Evolutionary conservation across 2,329 filamentous ascomycete species (phyloP).

Genomic region (Colletotrichum navitas): DNA sequence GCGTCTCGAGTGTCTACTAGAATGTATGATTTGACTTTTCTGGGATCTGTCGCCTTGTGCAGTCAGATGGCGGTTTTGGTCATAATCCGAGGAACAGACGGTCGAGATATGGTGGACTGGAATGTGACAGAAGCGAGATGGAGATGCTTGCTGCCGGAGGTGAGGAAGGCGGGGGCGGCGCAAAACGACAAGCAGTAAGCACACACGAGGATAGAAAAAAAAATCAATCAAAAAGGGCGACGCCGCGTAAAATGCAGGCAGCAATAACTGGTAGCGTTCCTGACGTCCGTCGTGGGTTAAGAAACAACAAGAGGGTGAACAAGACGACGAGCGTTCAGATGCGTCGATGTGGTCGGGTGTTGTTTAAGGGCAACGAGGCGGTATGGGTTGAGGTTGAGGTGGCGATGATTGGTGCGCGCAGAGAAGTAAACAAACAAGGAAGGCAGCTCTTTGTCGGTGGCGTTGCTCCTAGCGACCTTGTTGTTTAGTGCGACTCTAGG

Average conservation of each 20-base stretch:
- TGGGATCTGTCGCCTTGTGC: conserved; percentile 5
- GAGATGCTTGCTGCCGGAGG: conserved; percentile 13
- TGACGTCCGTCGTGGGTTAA: conserved; percentile 40
- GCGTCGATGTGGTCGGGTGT: conserved; percentile 40
- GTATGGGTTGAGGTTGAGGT: conserved; percentile 38
- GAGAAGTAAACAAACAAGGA: conserved; percentile 44
- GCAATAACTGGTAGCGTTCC: conserved; percentile 38
- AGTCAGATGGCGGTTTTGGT: conserved; percentile 30
- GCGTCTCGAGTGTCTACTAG: conserved; percentile 32
- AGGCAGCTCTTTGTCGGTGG: conserved; percentile 40
- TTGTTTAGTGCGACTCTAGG: conserved; percentile 34
- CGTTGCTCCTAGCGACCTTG: conserved; percentile 42
- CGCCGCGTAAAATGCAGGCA: conserved; percentile 34
- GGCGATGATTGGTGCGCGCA: conserved; percentile 44
- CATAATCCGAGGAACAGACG: conserved; percentile 18
- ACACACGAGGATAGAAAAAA: conserved; percentile 24
- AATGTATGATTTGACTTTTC: conserved; percentile 37
- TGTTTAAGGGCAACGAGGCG: conserved; percentile 43
- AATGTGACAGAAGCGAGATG: conserved; percentile 33
- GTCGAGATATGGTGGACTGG: conserved; percentile 19
- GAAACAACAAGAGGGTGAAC: conserved; percentile 34
- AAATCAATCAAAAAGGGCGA: conserved; percentile 29
- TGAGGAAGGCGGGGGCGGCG: conserved; percentile 23
- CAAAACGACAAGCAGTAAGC: conserved; percentile 32
- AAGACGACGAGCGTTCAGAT: conserved; percentile 18